Evolutionary conservation across 805 yeast genomes (phyloP).

Genomic region (Tetrapisispora pingtungensis): DNA sequence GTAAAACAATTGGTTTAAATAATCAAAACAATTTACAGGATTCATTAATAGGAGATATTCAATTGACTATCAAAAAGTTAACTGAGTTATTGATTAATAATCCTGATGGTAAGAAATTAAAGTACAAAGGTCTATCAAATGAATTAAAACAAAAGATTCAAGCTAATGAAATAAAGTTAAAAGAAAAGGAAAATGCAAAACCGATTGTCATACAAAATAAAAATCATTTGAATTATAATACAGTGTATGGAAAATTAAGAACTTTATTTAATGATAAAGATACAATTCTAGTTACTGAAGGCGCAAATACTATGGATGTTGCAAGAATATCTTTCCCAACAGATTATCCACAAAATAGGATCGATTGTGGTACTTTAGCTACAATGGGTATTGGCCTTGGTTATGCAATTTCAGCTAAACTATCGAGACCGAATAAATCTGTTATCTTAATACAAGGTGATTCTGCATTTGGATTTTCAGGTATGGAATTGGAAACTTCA

Average conservation of each 20-base stretch:
- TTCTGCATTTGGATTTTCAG: conserved; percentile 70
- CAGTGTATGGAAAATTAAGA: conserved; percentile 42
- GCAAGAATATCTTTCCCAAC: conserved; percentile 54
- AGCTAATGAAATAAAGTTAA: conserved; percentile 18
- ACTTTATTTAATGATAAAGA: conserved; percentile 30
- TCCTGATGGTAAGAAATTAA: neutral
- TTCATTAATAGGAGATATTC: conserved; percentile 50
- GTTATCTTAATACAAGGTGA: conserved; percentile 63
- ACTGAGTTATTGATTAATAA: conserved; percentile 11
- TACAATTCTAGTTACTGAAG: conserved; percentile 48
- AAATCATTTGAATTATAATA: conserved; percentile 37
- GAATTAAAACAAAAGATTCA: conserved; percentile 9
- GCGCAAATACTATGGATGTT: conserved; percentile 72
- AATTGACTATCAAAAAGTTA: conserved; percentile 33
- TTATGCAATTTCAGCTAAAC: conserved; percentile 55
- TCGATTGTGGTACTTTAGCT: conserved; percentile 70
- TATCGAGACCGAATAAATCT: conserved; percentile 32
- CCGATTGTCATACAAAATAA: neutral
- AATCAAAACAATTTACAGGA: conserved; percentile 26
- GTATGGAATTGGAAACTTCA: conserved; percentile 63
- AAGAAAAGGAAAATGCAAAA: conserved; percentile 16
- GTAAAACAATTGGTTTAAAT: conserved; percentile 45
- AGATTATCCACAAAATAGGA: conserved; percentile 39
- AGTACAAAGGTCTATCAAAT: conserved; percentile 9
- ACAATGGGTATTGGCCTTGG: conserved; percentile 73